Base-by-base conservation (phyloP, 306 rosid species). In the Comarum palustre region DNA sequence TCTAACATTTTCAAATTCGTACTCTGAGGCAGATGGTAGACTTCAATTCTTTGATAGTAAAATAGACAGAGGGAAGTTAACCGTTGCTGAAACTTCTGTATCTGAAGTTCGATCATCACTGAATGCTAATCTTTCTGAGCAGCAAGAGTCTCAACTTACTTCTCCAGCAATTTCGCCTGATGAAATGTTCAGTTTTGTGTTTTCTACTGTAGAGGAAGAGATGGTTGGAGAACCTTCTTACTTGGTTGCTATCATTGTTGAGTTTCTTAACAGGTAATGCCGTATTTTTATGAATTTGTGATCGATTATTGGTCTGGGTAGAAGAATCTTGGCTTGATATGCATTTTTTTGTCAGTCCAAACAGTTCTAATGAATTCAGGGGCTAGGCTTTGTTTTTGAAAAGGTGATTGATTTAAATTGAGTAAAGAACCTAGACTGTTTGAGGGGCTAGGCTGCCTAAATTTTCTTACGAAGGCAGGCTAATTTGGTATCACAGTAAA, bases 91-190 rank as follows among this genome's bases (percentile, higher is more conserved):
- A 85, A 72, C 67, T 79, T 86, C 87, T 47, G 63, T 72, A 38
- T 50, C 80, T 71, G 81, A 83, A 63, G 75, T 39, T 51, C 79
- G 54, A 81, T 75, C 83, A 46, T 82, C 96, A 71, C 71, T 85
- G 68, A 74, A 78, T 78, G 83, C 68, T 57, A 59, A 51, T 71
- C 74, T 59, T 46, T 82, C 79, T 32, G 87, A 82, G 76, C 93
- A 86, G 80, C 90, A 89, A 73, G 97, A 87, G 61, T 78, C 92
- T 82, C 96, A 86, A 82, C 87, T 86, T 68, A 80, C 87, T 36
- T 88, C 96, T 5, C 96, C 99, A 14, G 95, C 89, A 79, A 82
- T 91, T 85, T 94, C 99, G 66, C 93, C 99, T 20, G 96, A 94
- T 69, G 96, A 91, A 93, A 83, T 94, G 83, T 88, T 88, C 84